Evolutionary conservation across 2,329 filamentous ascomycete species (phyloP).

Genomic region (Botryotinia calthae): DNA sequence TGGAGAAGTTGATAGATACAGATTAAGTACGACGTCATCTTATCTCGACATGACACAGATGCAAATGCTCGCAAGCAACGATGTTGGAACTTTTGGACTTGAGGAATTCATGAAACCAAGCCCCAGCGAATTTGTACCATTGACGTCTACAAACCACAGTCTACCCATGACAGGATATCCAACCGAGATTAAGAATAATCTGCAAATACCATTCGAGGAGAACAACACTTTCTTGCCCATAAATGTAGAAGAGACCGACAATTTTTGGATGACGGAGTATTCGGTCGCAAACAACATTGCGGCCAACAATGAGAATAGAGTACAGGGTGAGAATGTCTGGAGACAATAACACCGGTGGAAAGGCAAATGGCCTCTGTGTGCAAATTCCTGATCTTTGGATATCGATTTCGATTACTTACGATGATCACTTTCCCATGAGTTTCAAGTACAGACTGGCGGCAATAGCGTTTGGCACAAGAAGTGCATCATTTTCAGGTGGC

Average conservation of each 20-base stretch:
- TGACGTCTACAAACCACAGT: conserved; percentile 25
- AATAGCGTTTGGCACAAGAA: conserved; percentile 17
- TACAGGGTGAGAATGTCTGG: conserved; percentile 36
- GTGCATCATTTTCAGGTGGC: conserved; percentile 13
- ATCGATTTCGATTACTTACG: conserved; percentile 32
- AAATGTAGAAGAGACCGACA: conserved; percentile 48
- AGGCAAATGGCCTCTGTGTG: conserved; percentile 39
- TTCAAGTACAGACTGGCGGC: conserved; percentile 20
- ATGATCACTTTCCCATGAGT: background rate
- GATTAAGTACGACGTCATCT: conserved; percentile 49
- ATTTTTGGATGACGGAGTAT: conserved; percentile 45
- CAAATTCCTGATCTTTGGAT: conserved; percentile 30
- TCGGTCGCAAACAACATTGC: conserved; percentile 24
- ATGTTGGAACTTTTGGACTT: conserved; percentile 53
- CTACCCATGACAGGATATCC: conserved; percentile 27
- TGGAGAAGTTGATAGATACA: conserved; percentile 47
- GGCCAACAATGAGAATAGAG: conserved; percentile 25
- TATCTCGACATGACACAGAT: conserved; percentile 48
- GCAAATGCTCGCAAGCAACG: conserved; percentile 46
- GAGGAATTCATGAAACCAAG: conserved; percentile 52
- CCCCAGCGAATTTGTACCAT: conserved; percentile 21
- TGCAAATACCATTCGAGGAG: conserved; percentile 41
- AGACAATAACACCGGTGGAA: conserved; percentile 39
- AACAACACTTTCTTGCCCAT: conserved; percentile 41
- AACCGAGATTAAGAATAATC: conserved; percentile 44